Evolutionary conservation across 495 filamentous ascomycete genomes (phyloP).

Genomic region (Penicillium samsonianum): DNA sequence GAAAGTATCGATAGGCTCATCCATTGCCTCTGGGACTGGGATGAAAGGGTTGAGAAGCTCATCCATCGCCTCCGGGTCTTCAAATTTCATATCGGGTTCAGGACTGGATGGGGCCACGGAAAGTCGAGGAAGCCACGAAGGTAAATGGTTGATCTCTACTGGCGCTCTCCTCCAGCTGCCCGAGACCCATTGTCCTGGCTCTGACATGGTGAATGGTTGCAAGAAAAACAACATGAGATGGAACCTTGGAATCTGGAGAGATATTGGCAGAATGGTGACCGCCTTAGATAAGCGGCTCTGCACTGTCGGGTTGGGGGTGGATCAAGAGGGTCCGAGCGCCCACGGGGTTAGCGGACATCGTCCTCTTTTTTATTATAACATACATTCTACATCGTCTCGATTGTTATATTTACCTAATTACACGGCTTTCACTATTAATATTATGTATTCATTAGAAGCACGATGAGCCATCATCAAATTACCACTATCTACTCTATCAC

Average conservation of each 20-base stretch:
- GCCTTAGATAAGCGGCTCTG: slow-evolving; percentile 3
- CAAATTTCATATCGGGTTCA: background rate
- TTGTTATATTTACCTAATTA: background rate
- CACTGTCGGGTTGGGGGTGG: background rate
- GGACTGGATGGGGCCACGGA: background rate
- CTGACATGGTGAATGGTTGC: background rate
- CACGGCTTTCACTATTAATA: background rate
- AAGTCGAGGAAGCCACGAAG: background rate
- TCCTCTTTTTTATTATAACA: background rate
- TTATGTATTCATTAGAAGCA: background rate
- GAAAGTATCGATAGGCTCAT: background rate
- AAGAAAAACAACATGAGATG: background rate
- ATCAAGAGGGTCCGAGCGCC: background rate
- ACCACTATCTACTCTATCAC: slow-evolving; percentile 4
- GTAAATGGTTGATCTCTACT: background rate
- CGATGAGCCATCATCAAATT: background rate
- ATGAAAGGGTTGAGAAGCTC: background rate
- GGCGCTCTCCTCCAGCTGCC: background rate
- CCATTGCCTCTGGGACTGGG: background rate
- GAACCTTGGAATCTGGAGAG: background rate
- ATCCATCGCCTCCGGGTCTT: background rate
- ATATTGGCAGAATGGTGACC: background rate
- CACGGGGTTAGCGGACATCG: background rate
- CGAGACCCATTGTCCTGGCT: background rate
- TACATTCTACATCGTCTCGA: background rate